Evolutionary conservation across 2,329 filamentous ascomycete species (phyloP), one percentile per base, ranked within the genome.

Genomic region (Aspergillus sp.): DNA sequence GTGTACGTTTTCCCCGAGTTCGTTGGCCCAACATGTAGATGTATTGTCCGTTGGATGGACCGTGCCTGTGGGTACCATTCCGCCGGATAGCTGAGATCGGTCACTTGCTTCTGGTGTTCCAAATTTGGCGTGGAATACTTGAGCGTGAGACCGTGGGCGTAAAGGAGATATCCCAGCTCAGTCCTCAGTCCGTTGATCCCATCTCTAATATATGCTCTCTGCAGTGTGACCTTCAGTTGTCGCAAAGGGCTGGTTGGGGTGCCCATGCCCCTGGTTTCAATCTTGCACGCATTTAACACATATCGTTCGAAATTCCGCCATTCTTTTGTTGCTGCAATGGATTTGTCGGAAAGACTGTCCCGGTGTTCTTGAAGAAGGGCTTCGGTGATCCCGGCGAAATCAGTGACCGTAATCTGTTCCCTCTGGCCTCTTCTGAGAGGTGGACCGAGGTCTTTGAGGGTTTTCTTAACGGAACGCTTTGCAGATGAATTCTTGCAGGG

Each of bases 1-100:
- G 92, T 90, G 72, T 98, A 99, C 0, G 96, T 99, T 81, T 99
- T 99, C 58, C 95, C 95, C 0, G 95, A 98, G 75, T 99, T 99
- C 2, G 95, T 99, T 1, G 95, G 95, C 0, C 95, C 95, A 53
- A 99, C 92, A 69, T 99, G 95, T 20, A 99, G 81, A 78, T 98
- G 92, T 46, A 99, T 84, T 0, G 87, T 94, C 49, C 95, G 84
- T 69, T 93, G 90, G 67, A 95, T 81, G 50, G 86, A 83, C 59
- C 96, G 85, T 1, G 95, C 95, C 4, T 85, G 87, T 0, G 94
- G 92, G 71, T 89, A 98, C 94, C 94, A 98, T 74, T 99, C 95
- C 56, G 88, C 84, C 0, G 95, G 95, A 74, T 87, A 92, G n/a
- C 92, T 86, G 65, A 96, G 79, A 76, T 97, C 92, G n/a, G 91